A percentile compares a stretch with the other conserved stretches of the same genome.
These are phyloP conservation scores for Chenopodium quinoa DNA, from an alignment of 148 eudicot species.

Conservation along the genomic window DNA sequence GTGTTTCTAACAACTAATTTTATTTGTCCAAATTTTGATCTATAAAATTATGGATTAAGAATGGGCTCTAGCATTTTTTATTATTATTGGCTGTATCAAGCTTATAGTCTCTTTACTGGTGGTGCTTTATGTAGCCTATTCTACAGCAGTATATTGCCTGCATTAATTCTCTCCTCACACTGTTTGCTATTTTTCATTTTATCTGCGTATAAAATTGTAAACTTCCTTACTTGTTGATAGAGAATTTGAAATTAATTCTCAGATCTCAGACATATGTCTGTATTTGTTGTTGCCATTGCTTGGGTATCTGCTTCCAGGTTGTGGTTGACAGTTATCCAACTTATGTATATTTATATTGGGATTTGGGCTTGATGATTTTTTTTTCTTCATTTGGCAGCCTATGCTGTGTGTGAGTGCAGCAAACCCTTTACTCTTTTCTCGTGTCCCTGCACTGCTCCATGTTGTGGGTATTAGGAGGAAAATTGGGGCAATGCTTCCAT, in stretches of 20 bases:
- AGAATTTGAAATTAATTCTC: not conserved
- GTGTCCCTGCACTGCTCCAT: conserved; percentile 75
- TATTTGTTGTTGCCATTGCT: not conserved
- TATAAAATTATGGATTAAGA: not conserved
- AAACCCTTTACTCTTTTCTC: conserved; percentile 77
- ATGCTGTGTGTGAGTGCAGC: conserved; percentile 98
- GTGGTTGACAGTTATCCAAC: not conserved
- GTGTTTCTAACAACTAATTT: too few species aligned
- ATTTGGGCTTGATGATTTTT: not conserved
- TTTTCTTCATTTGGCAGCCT: conserved; percentile 59
- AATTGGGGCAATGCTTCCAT: conserved; percentile 78
- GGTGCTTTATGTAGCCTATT: not conserved
- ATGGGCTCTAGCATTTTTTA: not conserved
- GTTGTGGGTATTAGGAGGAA: conserved; percentile 69
- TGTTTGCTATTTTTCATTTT: not conserved
- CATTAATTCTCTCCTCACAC: not conserved
- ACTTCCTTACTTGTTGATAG: not conserved
- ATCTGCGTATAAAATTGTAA: not conserved
- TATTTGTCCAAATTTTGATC: not conserved
- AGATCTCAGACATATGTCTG: not conserved
- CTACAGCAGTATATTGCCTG: not conserved
- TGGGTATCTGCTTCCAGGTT: not conserved
- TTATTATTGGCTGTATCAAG: too few species aligned
- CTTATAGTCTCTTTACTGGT: too few species aligned
- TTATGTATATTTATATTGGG: not conserved